Evolutionary conservation across 2,329 filamentous ascomycete species (phyloP).

Genomic region (Metarhizium brunneum): DNA sequence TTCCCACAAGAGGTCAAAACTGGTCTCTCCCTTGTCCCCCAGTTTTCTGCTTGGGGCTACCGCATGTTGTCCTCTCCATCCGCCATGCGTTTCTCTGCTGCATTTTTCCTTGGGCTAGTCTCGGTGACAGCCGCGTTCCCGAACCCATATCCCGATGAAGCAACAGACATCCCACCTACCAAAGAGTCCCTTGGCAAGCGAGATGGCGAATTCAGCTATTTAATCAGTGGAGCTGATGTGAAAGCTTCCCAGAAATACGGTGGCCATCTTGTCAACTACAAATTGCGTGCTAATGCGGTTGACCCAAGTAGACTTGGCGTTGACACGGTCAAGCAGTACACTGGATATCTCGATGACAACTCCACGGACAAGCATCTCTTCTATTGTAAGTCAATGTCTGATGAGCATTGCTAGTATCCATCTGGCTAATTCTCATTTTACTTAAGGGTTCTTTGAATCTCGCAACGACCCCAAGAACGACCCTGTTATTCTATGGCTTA

Average conservation of each 20-base stretch:
- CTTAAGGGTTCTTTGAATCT: conserved; percentile 92
- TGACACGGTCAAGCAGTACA: conserved; percentile 94
- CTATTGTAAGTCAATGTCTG: conserved; percentile 61
- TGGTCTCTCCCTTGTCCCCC: no score
- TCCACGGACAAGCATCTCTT: conserved; percentile 96
- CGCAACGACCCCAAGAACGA: conserved; percentile 94
- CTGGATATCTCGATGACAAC: conserved; percentile 91
- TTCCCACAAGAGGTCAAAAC: no score
- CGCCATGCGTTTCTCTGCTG: not conserved
- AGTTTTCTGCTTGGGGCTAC: not conserved
- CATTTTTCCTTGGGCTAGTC: not conserved
- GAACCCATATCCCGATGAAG: not conserved
- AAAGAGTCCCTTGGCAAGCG: not conserved
- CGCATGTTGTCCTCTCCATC: no score
- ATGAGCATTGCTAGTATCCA: not conserved
- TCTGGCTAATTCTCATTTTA: not conserved
- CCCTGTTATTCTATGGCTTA: conserved; percentile 87
- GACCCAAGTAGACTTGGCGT: conserved; percentile 75
- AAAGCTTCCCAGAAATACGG: not conserved
- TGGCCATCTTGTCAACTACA: conserved; percentile 46
- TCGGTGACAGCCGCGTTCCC: not conserved
- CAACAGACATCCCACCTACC: not conserved
- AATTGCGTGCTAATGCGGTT: conserved; percentile 80
- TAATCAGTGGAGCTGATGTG: not conserved
- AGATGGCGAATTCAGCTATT: not conserved